phyloP scores from a whole-genome alignment of 495 filamentous ascomycete species.

The Tirmania nivea region DNA sequence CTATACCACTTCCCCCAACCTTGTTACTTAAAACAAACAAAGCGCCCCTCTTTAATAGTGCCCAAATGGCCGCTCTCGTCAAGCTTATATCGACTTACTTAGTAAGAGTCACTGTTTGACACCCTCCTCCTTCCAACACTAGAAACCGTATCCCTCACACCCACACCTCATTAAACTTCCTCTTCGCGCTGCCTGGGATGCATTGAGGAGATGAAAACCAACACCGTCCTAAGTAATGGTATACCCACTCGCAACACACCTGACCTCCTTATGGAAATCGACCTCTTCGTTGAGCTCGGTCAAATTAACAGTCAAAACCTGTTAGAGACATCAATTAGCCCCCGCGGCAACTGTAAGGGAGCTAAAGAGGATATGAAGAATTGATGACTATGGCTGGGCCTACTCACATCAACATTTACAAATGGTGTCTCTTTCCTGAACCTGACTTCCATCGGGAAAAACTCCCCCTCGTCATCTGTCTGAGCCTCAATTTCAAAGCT shows the following conservation, averaged over 20 bases:
- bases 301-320: conserved; percentile 52
- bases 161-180: too few species aligned
- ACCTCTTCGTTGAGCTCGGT: conserved; percentile 64
- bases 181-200: too few species aligned
- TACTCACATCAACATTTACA: conserved; percentile 70
- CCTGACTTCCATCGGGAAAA: conserved; percentile 87
- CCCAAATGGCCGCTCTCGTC: too few species aligned
- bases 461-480: conserved; percentile 64
- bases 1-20: too few species aligned
- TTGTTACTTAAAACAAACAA: too few species aligned
- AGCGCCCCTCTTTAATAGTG: too few species aligned
- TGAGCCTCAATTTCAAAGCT: conserved; percentile 86
- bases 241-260: conserved; percentile 24
- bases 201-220: too few species aligned
- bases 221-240: not conserved
- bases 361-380: not conserved
- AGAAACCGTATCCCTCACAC: too few species aligned
- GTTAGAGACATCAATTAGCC: conserved; percentile 7
- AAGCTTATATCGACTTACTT: too few species aligned
- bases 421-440: conserved; percentile 76
- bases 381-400: not conserved
- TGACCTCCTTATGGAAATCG: conserved; percentile 73
- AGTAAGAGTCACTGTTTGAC: too few species aligned
- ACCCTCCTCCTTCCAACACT: too few species aligned
- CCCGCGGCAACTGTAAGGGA: not conserved